A percentile compares a stretch with the other conserved stretches of the same genome.
phyloP scores from a whole-genome alignment of 257 asterid genomes.

The Nicotiana undulata region DNA sequence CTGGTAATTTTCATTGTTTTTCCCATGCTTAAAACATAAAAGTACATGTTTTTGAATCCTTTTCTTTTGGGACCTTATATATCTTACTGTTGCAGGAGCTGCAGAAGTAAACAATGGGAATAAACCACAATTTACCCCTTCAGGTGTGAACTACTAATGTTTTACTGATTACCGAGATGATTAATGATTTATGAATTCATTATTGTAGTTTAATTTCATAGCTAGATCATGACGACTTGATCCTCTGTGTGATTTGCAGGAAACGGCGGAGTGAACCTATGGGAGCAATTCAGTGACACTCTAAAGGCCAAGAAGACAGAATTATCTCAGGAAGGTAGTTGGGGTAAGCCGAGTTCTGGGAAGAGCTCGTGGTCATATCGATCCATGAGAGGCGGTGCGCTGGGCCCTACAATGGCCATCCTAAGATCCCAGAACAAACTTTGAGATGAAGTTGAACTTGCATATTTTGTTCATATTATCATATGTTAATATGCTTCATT shows the following conservation, averaged over 20 bases:
- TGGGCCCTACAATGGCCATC: constrained; percentile 67
- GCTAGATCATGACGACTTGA: not conserved
- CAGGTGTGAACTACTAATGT: not conserved
- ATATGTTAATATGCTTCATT: not conserved
- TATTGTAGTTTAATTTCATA: not conserved
- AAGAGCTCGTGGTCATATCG: constrained; percentile 47
- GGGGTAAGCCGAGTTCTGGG: constrained; percentile 34
- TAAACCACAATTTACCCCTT: not conserved
- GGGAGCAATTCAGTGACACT: constrained; percentile 70
- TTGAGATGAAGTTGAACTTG: constrained; percentile 12
- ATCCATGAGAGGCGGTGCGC: constrained; percentile 57
- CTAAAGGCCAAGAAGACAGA: constrained; percentile 56
- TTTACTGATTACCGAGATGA: not conserved
- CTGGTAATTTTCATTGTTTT: not conserved
- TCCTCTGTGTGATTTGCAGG: constrained; percentile 23
- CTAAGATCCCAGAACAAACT: constrained; percentile 50
- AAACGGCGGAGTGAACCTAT: constrained; percentile 29
- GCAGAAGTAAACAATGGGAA: not conserved
- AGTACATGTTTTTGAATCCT: not conserved
- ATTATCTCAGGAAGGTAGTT: constrained; percentile 30
- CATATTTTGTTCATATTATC: not conserved
- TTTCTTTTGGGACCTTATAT: not conserved
- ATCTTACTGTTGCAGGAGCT: not conserved
- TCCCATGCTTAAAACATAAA: not conserved
- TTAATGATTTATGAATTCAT: not conserved